Conservation (phyloP, 176 grass and related monocot genomes). For the Phragmites australis region DNA sequence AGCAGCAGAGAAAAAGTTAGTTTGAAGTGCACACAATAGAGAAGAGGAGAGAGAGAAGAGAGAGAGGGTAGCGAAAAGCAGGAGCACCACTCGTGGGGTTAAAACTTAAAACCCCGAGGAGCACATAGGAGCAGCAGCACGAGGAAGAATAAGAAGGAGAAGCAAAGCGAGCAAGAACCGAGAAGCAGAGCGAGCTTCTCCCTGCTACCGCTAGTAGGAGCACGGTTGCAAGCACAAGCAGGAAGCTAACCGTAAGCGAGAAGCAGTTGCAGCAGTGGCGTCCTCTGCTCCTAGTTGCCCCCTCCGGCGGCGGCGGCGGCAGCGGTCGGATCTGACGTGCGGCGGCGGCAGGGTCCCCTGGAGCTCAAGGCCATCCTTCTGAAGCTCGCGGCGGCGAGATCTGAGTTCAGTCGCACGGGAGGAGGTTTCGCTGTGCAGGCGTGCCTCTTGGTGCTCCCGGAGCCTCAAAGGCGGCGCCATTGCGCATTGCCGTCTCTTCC, state of each 20-base stretch:
- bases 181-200: neutral
- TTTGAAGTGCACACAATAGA: constrained; percentile 10
- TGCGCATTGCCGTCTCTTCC: constrained; percentile 29
- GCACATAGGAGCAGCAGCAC: constrained; percentile 11
- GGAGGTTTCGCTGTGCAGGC: neutral
- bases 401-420: constrained; percentile 8
- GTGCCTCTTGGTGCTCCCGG: neutral
- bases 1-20: neutral
- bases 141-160: constrained; percentile 18
- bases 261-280: neutral
- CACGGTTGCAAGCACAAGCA: constrained; percentile 4
- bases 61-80: neutral
- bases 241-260: neutral
- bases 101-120: constrained; percentile 68
- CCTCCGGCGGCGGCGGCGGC: neutral
- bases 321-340: constrained; percentile 38
- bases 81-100: constrained; percentile 48
- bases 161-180: constrained; percentile 6
- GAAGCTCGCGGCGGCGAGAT: constrained; percentile 41
- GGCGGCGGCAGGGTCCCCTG: neutral
- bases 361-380: neutral
- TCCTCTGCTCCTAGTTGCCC: neutral
- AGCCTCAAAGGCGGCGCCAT: constrained; percentile 40
- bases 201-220: neutral
- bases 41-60: neutral